These are phyloP conservation scores for Verticillium klebahnii DNA, from an alignment of 2,329 filamentous ascomycete species.

Conservation along the genomic window DNA sequence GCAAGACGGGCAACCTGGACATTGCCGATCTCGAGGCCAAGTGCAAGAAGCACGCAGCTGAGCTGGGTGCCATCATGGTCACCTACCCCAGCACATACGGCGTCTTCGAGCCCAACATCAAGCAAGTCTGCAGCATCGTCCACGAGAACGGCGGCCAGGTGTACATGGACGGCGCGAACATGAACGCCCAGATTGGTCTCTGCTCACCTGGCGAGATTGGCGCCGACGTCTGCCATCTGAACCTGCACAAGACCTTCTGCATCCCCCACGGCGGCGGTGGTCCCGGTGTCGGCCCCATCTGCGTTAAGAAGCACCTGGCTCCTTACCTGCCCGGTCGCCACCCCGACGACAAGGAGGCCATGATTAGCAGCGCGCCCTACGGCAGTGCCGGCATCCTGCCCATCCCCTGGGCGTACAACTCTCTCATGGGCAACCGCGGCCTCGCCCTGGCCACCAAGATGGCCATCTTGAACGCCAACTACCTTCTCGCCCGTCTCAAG, in stretches of 20 bases:
- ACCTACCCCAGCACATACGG: conserved; percentile 95
- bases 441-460: conserved; percentile 87
- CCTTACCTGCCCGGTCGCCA: conserved; percentile 64
- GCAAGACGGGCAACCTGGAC: conserved; percentile 83
- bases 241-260: conserved; percentile 98
- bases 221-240: conserved; percentile 93
- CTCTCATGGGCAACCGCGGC: conserved; percentile 82
- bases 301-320: conserved; percentile 76
- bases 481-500: conserved; percentile 83
- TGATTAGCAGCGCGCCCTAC: conserved; percentile 77
- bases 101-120: conserved; percentile 87
- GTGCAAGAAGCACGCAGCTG: conserved; percentile 79
- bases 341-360: conserved; percentile 35
- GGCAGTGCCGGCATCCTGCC: conserved; percentile 89
- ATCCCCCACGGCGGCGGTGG: conserved; percentile 95
- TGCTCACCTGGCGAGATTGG: conserved; percentile 94
- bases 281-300: conserved; percentile 89
- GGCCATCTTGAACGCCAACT: conserved; percentile 94
- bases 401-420: conserved; percentile 93
- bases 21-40: conserved; percentile 81
- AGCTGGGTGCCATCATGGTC: conserved; percentile 91
- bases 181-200: conserved; percentile 96
- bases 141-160: conserved; percentile 88
- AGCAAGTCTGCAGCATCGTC: conserved; percentile 78
- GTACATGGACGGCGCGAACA: conserved; percentile 98